Conservation (phyloP, 306 rosid genomes). For the Malus asiatica region DNA sequence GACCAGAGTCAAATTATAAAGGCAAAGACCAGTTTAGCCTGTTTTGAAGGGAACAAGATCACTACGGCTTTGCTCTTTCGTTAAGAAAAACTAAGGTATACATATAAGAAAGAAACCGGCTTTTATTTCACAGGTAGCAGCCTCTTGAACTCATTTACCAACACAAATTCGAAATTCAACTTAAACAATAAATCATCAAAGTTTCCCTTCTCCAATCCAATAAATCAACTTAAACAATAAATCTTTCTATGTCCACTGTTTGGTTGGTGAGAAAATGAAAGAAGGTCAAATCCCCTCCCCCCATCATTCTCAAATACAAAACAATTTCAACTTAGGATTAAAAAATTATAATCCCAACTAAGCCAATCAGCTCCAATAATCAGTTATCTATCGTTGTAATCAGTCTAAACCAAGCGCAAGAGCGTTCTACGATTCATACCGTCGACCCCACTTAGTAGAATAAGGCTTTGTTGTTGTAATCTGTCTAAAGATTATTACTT, state of each 20-base stretch:
- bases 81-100: background rate
- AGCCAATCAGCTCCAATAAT: constrained; percentile 3
- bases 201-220: background rate
- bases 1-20: constrained; percentile 26
- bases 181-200: background rate
- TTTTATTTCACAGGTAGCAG: background rate
- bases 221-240: background rate
- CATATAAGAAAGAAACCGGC: background rate
- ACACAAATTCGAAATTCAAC: background rate
- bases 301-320: background rate
- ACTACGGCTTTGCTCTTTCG: background rate
- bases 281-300: background rate
- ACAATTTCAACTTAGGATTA: too few relatives aligned
- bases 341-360: background rate
- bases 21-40: constrained; percentile 27
- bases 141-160: background rate
- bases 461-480: background rate
- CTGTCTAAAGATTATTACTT: background rate
- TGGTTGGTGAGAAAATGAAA: background rate
- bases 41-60: constrained; percentile 11
- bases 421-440: too few relatives aligned
- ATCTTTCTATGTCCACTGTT: background rate
- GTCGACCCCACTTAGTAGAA: too few relatives aligned
- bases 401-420: background rate
- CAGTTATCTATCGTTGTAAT: background rate